phyloP scores from a whole-genome alignment of 202 grass and related monocot genomes.

The Panicum virgatum region DNA sequence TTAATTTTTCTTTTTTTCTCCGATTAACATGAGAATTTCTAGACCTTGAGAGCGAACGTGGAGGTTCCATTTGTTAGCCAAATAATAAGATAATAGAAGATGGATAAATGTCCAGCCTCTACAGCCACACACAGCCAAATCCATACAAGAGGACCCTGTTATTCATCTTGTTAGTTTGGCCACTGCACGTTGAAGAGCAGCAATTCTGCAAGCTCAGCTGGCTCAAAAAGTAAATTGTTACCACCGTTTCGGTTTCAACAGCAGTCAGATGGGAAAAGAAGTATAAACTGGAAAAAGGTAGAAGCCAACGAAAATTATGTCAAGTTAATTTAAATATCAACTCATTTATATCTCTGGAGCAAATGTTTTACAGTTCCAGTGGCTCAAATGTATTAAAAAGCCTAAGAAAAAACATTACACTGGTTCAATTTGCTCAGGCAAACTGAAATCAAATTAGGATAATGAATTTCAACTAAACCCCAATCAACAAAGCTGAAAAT shows the following conservation, averaged over 20 bases:
- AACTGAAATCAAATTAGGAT: slow-evolving; percentile 39
- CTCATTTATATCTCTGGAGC: neutral
- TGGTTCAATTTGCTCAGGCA: slow-evolving; percentile 18
- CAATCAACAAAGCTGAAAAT: slow-evolving; percentile 13
- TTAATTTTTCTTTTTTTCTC: no score
- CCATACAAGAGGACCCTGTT: no score
- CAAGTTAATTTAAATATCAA: slow-evolving; percentile 30
- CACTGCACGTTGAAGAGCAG: neutral
- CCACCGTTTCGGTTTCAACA: neutral
- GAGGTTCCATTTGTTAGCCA: no score
- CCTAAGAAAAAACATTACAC: slow-evolving; percentile 16
- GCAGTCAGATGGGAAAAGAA: neutral
- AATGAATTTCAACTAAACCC: slow-evolving; percentile 22
- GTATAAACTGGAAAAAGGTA: neutral
- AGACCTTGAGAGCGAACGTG: no score
- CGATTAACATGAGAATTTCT: no score
- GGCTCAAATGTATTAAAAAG: slow-evolving; percentile 30
- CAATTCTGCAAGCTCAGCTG: neutral
- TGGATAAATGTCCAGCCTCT: no score
- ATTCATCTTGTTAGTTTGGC: no score
- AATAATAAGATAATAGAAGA: no score
- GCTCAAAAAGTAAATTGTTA: neutral
- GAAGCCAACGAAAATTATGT: neutral
- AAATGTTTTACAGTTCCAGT: slow-evolving; percentile 30
- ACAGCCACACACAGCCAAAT: no score